Percentiles rank a stretch among this genome's conserved stretches.
phyloP scores from a whole-genome alignment of 768 basidiomycete species.

The Naganishia vaughanmartiniae region DNA sequence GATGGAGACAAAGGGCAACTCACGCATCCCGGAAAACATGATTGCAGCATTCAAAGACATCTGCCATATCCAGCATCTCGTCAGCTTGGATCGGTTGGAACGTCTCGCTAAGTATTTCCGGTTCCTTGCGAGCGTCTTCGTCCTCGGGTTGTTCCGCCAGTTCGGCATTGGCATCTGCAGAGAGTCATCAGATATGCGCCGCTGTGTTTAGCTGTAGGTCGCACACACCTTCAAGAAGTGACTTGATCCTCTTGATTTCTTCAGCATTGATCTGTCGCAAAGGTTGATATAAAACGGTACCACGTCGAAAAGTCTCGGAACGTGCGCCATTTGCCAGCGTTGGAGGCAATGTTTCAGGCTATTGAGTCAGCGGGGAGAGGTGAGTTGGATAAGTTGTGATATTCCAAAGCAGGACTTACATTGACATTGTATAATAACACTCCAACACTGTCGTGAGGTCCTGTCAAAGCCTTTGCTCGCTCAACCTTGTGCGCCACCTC shows the following conservation, averaged over 20 bases:
- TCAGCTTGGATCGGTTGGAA: constrained; percentile 65
- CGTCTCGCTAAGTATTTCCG: constrained; percentile 59
- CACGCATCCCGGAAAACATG: constrained; percentile 86
- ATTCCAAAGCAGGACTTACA: constrained; percentile 28
- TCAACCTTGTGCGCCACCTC: constrained; percentile 80
- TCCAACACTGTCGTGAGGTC: constrained; percentile 85
- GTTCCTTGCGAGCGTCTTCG: constrained; percentile 51
- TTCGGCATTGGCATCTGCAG: constrained; percentile 27
- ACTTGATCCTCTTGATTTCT: constrained; percentile 73
- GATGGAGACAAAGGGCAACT: constrained; percentile 33
- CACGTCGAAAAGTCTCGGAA: constrained; percentile 42
- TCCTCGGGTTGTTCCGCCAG: constrained; percentile 47
- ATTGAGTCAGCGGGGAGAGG: constrained; percentile 61
- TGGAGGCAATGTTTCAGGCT: constrained; percentile 53
- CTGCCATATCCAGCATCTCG: constrained; percentile 70
- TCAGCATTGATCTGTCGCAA: constrained; percentile 75
- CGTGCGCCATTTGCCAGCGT: constrained; percentile 22
- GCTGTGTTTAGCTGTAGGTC: not conserved
- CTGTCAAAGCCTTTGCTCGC: constrained; percentile 82
- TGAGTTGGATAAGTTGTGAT: constrained; percentile 21
- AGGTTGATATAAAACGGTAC: constrained; percentile 66
- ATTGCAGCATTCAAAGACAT: constrained; percentile 86
- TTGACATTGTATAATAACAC: constrained; percentile 84
- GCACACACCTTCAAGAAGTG: constrained; percentile 60
- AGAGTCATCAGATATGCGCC: not conserved